Evolutionary conservation across 2,329 filamentous ascomycete species (phyloP), one percentile per base, ranked within the genome.

Genomic region (Fusarium falciforme): DNA sequence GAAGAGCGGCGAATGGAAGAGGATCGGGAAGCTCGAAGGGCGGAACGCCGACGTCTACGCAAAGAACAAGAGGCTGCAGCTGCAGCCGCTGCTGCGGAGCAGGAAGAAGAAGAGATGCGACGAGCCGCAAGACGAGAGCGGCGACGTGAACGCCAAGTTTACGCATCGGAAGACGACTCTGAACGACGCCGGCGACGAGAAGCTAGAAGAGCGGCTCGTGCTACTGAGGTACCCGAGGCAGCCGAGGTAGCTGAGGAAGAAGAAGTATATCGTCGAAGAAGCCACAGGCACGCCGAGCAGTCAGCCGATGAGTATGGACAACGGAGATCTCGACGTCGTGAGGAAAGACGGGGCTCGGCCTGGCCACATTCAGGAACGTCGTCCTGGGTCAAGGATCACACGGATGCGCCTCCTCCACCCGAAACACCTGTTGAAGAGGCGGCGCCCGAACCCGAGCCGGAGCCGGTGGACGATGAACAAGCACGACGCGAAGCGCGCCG

Each of bases 321-420:
- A 68, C 84, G 85, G 73, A 82, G 82, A 78, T 77, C 82, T 58
- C 81, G 83, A 16, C 80, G 79, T 16, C 79, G 82, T 33, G 84
- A 79, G 27, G 79, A 81, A 44, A 76, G 64, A 44, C 64, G 82
- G 36, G 74, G 67, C 9, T 71, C 85, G 10, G 84, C 83, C 11
- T 92, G 90, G 90, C 90, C 90, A 20, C 88, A 91, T 78, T 91
- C 88, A 8, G 90, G 90, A 29, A 92, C 90, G 0, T 89, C 88
- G 10, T 91, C 89, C 0, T 92, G 90, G 90, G 90, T 92, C 6
- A 91, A 91, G 80, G 89, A 92, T 14, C 87, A 91, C 74, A 89
- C 87, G 3, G 90, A 91, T 74, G 89, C 89, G 4, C 89, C 89
- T 2, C 89, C 89, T 4, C 89, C 90, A 2, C 89, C 88, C 1